Conservation (phyloP, 306 rosid species). For the Alnus glutinosa region DNA sequence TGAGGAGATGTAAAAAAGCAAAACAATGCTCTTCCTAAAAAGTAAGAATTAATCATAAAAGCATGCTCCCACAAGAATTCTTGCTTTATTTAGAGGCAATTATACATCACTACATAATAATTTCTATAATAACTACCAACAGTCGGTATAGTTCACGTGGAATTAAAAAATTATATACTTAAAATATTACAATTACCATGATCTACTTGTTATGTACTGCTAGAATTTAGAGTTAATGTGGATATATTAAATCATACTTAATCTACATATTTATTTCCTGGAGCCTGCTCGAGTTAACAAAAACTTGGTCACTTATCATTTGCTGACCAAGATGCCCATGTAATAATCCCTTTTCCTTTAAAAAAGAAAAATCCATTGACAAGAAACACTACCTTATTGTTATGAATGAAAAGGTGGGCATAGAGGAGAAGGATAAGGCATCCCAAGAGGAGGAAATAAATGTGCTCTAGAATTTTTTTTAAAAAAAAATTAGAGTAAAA, state of each 20-base stretch:
- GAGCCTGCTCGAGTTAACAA: constrained; percentile 1
- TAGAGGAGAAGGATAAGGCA: neutral
- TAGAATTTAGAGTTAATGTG: neutral
- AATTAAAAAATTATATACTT: neutral
- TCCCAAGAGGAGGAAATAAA: neutral
- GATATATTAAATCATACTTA: neutral
- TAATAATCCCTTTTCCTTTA: neutral
- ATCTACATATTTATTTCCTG: neutral
- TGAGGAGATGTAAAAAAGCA: neutral
- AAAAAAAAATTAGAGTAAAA: neutral
- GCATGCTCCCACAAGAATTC: neutral
- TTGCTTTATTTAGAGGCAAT: neutral
- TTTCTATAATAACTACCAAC: neutral
- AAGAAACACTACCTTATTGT: neutral
- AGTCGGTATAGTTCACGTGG: neutral
- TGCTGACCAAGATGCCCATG: neutral
- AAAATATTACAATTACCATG: neutral
- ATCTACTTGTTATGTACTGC: neutral
- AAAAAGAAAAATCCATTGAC: neutral
- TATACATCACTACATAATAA: neutral
- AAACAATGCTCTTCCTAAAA: neutral
- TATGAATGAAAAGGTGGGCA: neutral
- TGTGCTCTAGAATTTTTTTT: neutral
- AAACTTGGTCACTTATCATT: neutral
- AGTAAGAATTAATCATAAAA: neutral